Percentiles rank a stretch among this genome's conserved stretches.
Evolutionary conservation across 192 early-diverging fungal species (phyloP).

Genomic region (Coemansia furcata): DNA sequence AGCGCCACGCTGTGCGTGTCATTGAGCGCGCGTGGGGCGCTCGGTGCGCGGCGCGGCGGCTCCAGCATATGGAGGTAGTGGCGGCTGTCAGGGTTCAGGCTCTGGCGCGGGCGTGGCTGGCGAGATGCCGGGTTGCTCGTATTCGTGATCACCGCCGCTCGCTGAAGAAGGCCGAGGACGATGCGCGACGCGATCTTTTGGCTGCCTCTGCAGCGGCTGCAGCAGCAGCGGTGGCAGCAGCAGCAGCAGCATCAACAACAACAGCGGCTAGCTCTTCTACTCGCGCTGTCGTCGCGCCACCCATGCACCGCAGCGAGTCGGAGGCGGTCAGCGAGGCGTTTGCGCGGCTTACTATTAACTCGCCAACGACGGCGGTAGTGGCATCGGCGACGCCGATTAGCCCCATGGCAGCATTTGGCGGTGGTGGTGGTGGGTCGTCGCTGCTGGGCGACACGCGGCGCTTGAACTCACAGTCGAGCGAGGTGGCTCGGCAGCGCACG

Average conservation of each 20-base stretch:
- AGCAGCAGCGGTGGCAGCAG: not conserved
- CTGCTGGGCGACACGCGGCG: conserved; percentile 23
- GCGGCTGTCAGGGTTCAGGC: conserved; percentile 4
- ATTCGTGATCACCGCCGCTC: conserved; percentile 8
- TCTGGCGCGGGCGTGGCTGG: conserved; percentile 15
- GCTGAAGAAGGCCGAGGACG: not conserved
- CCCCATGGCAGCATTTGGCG: not conserved
- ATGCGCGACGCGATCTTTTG: not conserved
- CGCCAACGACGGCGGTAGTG: not conserved
- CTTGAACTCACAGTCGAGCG: conserved; percentile 18
- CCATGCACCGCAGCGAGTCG: conserved; percentile 9
- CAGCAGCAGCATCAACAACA: no score
- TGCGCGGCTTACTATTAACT: conserved; percentile 23
- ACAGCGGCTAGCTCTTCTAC: not conserved
- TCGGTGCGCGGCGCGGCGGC: not conserved
- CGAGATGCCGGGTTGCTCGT: conserved; percentile 1
- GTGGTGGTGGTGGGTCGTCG: no score
- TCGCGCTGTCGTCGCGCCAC: not conserved
- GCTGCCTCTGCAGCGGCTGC: not conserved
- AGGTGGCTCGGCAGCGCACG: conserved; percentile 31
- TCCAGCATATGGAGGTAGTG: not conserved
- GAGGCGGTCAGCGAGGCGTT: conserved; percentile 24
- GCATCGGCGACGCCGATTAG: not conserved
- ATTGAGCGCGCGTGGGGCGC: conserved; percentile 27
- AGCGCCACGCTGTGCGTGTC: conserved; percentile 19